A percentile compares a stretch with the other conserved stretches of the same genome.
phyloP scores from a whole-genome alignment of 148 eudicot species.

The Rhododendron simsii region DNA sequence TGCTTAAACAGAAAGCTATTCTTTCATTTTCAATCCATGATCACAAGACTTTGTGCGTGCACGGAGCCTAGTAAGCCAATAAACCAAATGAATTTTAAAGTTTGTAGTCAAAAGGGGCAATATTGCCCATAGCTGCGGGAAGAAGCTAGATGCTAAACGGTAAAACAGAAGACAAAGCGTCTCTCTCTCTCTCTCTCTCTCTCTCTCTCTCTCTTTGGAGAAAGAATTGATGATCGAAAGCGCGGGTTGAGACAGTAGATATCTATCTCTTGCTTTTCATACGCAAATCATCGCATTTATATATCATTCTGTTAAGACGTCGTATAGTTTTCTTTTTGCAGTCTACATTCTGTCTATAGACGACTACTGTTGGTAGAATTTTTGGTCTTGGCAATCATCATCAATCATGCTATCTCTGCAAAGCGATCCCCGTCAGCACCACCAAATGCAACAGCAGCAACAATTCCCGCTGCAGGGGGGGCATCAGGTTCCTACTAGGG shows the following conservation, averaged over 20 bases:
- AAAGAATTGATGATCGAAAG: not conserved
- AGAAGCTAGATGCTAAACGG: not conserved
- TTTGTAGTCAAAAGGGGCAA: not conserved
- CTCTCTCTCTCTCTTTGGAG: not conserved
- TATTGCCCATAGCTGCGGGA: not conserved
- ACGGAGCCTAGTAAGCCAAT: not conserved
- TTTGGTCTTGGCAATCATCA: not conserved
- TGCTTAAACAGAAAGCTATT: not conserved
- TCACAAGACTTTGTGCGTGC: not conserved
- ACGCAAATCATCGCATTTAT: not conserved
- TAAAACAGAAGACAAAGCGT: not conserved
- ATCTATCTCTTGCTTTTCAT: not conserved
- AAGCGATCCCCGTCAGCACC: conserved; percentile 51
- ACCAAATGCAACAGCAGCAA: conserved; percentile 25
- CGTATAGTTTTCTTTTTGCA: not conserved
- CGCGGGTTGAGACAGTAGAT: not conserved
- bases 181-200: not conserved
- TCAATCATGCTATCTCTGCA: conserved; percentile 58
- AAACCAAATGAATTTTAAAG: not conserved
- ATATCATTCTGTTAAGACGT: not conserved
- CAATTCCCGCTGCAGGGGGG: conserved; percentile 18
- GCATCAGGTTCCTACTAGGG: conserved; percentile 52
- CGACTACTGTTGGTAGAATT: no score
- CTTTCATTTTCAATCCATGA: not conserved
- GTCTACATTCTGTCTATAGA: not conserved